Evolutionary conservation across 2,329 filamentous ascomycete genomes (phyloP), one percentile per base, ranked within the genome.

Genomic region (Ascochyta pisi): DNA sequence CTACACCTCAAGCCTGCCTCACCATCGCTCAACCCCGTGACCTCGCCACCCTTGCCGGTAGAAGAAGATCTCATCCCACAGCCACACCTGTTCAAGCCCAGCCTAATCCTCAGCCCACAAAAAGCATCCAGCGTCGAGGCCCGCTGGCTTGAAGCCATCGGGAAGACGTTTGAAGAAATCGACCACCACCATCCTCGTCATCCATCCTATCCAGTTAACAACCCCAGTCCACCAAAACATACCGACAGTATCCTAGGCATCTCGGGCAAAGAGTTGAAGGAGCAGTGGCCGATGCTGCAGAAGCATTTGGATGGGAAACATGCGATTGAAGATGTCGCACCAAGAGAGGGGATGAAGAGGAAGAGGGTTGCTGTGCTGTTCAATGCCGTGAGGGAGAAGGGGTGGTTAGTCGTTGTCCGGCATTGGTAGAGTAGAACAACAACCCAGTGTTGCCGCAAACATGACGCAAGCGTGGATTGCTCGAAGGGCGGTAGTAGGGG

Each of bases 271-370:
- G 66, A 68, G 16, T 75, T 90, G 13, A 82, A 85, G 38, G 83
- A 86, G 53, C 83, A 85, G 43, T 96, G 92, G 89, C 84, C 86
- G 2, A 80, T 83, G 40, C 86, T 96, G 65, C 84, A 88, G 67
- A 91, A 90, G 74, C 95, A 97, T 75, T 91, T 98, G 66, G 93
- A 98, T 73, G 95, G 95, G 1, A 84, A 83, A 53, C 88, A 89
- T 69, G 89, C 93, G 2, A 81, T 98, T 57, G 95, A 99, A 78
- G 88, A 93, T 65, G 89, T 99, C 62, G 86, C 90, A 1, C 79
- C 95, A n/a, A 84, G 89, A 53, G 92, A 97, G 77, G 90, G 90
- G 6, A 84, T 96, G 78, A 96, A 95, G 79, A 83, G 92, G 53
- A 96, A 94, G 77, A 73, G 79, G 38, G 82, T 86, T 3, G 80